These are phyloP conservation scores for Gaertneriomyces semiglobifer DNA, from an alignment of 192 early-diverging fungal genomes.

Conservation along the genomic window DNA sequence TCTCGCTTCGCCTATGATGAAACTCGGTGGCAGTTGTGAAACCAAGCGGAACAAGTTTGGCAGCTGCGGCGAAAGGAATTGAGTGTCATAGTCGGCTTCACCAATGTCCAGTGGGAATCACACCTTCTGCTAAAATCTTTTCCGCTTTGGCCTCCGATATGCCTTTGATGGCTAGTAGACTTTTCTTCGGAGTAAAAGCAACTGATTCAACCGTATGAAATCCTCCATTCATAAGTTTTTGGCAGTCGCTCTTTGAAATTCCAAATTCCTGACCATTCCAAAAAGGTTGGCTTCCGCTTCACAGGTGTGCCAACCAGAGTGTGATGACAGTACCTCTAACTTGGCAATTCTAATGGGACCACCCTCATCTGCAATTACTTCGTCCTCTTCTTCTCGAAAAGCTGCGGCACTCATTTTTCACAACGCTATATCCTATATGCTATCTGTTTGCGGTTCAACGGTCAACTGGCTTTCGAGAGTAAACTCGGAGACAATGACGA, in stretches of 20 bases:
- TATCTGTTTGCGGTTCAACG: no score
- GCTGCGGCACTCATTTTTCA: conserved; percentile 2
- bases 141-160: conserved; percentile 95
- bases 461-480: no score
- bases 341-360: neutral
- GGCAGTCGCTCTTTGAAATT: conserved; percentile 36
- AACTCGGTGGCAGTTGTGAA: conserved; percentile 94
- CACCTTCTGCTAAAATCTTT: conserved; percentile 77
- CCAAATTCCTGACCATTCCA: conserved; percentile 37
- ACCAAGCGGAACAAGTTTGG: conserved; percentile 89
- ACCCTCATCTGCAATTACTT: neutral
- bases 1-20: conserved; percentile 74
- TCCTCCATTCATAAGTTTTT: conserved; percentile 78
- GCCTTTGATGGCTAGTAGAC: conserved; percentile 83
- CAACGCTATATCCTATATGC: no score
- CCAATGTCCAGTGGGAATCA: no score
- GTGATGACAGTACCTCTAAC: neutral
- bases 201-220: conserved; percentile 90
- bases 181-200: conserved; percentile 89
- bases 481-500: no score
- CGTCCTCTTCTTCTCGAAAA: conserved; percentile 1
- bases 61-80: conserved; percentile 47
- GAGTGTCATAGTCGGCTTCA: no score
- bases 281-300: no score
- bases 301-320: no score